phyloP scores from a whole-genome alignment of 208 protist genomes.

The Phytomonas francai region DNA sequence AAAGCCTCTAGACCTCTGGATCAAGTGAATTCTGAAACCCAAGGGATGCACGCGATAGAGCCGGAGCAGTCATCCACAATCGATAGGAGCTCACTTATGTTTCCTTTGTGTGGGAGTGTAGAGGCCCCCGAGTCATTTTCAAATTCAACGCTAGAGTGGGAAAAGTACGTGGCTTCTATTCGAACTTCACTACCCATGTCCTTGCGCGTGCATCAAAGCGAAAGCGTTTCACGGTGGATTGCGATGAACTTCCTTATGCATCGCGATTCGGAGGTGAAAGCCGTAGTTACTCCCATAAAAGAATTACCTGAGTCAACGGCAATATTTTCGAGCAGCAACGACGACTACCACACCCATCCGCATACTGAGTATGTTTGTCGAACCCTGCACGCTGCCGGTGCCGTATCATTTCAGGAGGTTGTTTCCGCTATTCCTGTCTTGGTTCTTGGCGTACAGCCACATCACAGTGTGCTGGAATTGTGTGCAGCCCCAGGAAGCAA shows the following conservation, averaged over 20 bases:
- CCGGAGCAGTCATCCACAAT: not conserved
- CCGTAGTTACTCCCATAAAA: constrained; percentile 29
- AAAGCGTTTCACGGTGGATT: constrained; percentile 30
- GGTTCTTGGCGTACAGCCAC: constrained; percentile 61
- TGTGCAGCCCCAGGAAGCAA: constrained; percentile 91
- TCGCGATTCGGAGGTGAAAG: constrained; percentile 13
- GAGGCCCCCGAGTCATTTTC: not conserved
- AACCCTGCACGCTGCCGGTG: constrained; percentile 73
- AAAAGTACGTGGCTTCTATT: constrained; percentile 39
- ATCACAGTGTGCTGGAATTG: constrained; percentile 83
- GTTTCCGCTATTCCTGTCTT: constrained; percentile 80
- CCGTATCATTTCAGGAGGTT: constrained; percentile 85
- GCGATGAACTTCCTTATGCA: constrained; percentile 32
- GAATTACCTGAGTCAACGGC: constrained; percentile 20
- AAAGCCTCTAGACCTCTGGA: constrained; percentile 21
- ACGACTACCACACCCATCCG: constrained; percentile 63
- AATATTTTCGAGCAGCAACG: constrained; percentile 71
- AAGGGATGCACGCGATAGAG: constrained; percentile 10
- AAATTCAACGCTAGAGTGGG: constrained; percentile 34
- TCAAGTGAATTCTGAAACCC: not conserved
- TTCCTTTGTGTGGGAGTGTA: not conserved
- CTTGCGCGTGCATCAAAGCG: constrained; percentile 72
- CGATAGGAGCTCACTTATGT: not conserved
- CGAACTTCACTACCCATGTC: constrained; percentile 79
- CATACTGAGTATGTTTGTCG: constrained; percentile 69